phyloP scores from a whole-genome alignment of 805 yeast genomes.

The Saccharomycopsis amapae region DNA sequence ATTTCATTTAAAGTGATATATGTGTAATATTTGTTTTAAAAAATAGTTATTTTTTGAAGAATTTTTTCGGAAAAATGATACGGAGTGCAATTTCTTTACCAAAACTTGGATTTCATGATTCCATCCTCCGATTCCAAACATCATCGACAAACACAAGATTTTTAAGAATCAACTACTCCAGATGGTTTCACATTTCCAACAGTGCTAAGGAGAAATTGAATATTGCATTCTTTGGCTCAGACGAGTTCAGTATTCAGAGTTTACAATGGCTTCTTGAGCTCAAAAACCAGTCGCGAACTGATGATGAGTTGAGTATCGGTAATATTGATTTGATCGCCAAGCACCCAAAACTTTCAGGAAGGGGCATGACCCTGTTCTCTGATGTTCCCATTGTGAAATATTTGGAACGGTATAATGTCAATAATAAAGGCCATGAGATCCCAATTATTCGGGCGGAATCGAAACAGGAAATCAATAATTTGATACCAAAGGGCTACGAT shows the following conservation, averaged over 20 bases:
- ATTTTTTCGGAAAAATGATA: no score
- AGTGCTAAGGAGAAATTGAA: constrained; percentile 24
- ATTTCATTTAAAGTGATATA: no score
- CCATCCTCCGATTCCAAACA: no score
- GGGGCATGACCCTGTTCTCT: constrained; percentile 38
- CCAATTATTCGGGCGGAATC: constrained; percentile 47
- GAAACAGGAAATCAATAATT: constrained; percentile 31
- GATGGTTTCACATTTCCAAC: not conserved
- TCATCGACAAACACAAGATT: no score
- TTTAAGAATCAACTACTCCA: not conserved
- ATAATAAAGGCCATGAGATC: constrained; percentile 30
- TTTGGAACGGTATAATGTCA: constrained; percentile 26
- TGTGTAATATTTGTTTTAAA: no score
- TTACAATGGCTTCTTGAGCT: constrained; percentile 34
- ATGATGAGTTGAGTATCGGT: no score
- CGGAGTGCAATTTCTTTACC: no score
- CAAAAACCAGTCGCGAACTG: constrained; percentile 11
- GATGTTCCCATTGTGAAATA: constrained; percentile 49
- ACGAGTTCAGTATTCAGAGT: constrained; percentile 55
- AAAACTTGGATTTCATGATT: no score
- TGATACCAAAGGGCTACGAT: constrained; percentile 35
- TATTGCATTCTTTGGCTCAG: constrained; percentile 75
- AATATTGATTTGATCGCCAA: constrained; percentile 57
- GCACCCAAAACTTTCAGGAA: constrained; percentile 56
- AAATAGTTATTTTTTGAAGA: no score